Evolutionary conservation across 257 asterid genomes (phyloP), one percentile per base, ranked within the genome.

Genomic region (Mitragyna speciosa): DNA sequence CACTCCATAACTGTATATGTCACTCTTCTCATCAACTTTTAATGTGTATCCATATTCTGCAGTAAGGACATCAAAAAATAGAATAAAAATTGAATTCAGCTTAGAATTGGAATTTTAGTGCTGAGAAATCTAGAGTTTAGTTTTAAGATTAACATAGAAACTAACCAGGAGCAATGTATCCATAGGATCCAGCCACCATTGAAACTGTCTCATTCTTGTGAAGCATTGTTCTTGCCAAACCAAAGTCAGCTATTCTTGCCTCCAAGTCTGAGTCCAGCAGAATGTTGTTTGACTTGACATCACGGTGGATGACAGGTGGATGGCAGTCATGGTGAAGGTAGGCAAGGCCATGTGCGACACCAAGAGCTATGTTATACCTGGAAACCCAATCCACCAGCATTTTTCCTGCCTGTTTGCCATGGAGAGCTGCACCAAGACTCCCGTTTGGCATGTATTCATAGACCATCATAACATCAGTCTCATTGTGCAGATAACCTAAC

Each of bases 101-200:
- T 52, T 52, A 52, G 3, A n/a, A 52, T 19, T 16, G 6, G 59
- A 52, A 20, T 26, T 56, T 59, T 6, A 59, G n/a, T 59, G 31
- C 33, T 61, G 49, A 45, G 49, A 45, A 45, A 45, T 45, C 49
- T 45, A 45, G 49, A 2, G 8, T 6, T 45, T 8, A 45, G 49
- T 9, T 26, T 10, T 43, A 17, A 75, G 4, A 30, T 30, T 30
- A 77, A 43, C 5, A 14, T 9, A 11, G 12, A 30, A 7, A 43
- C 54, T 70, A 45, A 93, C 98, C 98, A 83, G 98, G 98, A 72
- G 98, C 98, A 52, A 92, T 93, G 84, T 93, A 93, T 15, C 98
- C 98, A 78, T 92, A 92, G 0, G 98, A 92, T 77, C 98, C 98
- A 48, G 98, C 98, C 80, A 93, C 93, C 93, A 92, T 87, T 19